Evolutionary conservation across 345 rosid genomes (phyloP), one percentile per base, ranked within the genome.

Genomic region (Eutrema yunnanense): DNA sequence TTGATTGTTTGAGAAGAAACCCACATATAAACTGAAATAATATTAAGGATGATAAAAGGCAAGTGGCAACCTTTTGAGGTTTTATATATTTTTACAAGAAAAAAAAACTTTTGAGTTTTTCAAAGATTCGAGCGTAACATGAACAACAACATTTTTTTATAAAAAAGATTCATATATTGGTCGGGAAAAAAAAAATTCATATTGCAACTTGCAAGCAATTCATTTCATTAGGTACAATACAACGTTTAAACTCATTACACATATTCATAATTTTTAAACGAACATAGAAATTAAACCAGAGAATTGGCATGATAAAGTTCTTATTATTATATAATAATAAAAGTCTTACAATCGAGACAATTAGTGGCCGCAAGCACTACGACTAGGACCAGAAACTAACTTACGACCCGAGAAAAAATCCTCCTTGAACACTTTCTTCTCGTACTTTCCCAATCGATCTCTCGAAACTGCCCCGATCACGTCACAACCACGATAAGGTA

Each of bases 351-450:
- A 8, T 19, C 42, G 1, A 2, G 2, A 61, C 19, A 6, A 27
- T 16, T 71, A 77, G 76, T 65, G 76, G 2, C 80, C 80, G 11
- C 80, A 69, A 56, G 10, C 46, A 53, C 70, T 53, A 62, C 69
- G 80, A 65, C 80, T 77, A 56, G 80, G 76, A 71, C 80, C 80
- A 64, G 80, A 77, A 50, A 71, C 49, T 59, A 77, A 58, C 72
- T 64, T 64, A 48, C 76, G 75, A 57, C 72, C 62, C 7, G 47
- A n/a, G 12, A 11, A 4, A 3, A 41, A 48, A 7, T 1, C 29
- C 13, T 56, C 42, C 2, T 55, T 70, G 6, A 48, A 1, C 53
- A 36, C 46, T 27, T 38, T 55, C 47, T 56, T 76, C 79, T 32
- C 52, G 71, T 29, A 3, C 47, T 62, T 64, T 27, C 50, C 62